A percentile compares a stretch with the other conserved stretches of the same genome.
Conservation (phyloP, 164 flowering plant species). For the Paratinospora sagittata region DNA sequence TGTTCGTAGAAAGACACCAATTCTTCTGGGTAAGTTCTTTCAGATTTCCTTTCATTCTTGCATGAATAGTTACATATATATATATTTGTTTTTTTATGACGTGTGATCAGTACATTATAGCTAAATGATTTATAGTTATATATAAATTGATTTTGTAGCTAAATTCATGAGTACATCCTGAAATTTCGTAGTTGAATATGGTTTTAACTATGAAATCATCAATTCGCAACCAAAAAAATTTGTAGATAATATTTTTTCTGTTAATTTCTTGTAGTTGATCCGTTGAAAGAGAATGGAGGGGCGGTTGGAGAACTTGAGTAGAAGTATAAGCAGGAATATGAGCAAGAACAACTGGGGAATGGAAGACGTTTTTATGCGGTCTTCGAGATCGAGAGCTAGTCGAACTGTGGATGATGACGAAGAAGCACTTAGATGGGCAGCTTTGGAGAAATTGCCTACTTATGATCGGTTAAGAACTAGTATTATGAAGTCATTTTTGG, state of each 20-base stretch:
- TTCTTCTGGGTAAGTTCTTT: too few species aligned
- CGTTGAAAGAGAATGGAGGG: not conserved
- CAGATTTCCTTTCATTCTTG: too few species aligned
- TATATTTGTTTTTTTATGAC: too few species aligned
- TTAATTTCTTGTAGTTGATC: not conserved
- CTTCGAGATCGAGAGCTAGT: slow-evolving; percentile 30
- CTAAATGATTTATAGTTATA: too few species aligned
- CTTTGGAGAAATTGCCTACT: slow-evolving; percentile 81
- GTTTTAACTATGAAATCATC: too few species aligned
- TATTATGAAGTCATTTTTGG: slow-evolving; percentile 49
- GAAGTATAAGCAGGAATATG: slow-evolving; percentile 42
- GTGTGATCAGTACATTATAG: too few species aligned
- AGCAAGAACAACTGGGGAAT: slow-evolving; percentile 49
- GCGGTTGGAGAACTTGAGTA: not conserved
- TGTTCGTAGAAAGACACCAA: too few species aligned
- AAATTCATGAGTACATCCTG: too few species aligned
- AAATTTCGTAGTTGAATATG: too few species aligned
- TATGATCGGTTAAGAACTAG: slow-evolving; percentile 75
- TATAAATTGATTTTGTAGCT: too few species aligned
- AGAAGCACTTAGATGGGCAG: slow-evolving; percentile 87
- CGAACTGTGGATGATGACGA: slow-evolving; percentile 56
- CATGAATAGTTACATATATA: too few species aligned
- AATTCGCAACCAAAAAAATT: too few species aligned
- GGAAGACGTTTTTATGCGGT: slow-evolving; percentile 52
- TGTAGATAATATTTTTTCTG: not conserved